Conservation (phyloP, 2,329 filamentous ascomycete genomes). For the Talaromyces piceae region DNA sequence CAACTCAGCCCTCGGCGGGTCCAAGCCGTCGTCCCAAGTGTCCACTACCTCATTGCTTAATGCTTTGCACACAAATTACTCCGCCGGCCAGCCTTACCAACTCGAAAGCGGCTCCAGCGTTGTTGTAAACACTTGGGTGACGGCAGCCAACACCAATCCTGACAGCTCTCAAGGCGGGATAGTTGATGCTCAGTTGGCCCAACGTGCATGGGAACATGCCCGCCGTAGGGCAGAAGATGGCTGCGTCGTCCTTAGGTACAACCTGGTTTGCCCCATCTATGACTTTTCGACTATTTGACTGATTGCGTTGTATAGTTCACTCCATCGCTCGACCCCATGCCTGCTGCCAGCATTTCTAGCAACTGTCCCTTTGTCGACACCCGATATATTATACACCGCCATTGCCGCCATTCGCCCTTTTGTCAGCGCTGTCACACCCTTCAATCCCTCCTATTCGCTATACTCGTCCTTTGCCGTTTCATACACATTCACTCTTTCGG, state of each 20-base stretch:
- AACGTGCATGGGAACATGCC: conserved; percentile 92
- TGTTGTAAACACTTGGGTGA: conserved; percentile 93
- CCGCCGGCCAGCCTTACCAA: conserved; percentile 70
- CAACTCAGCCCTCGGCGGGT: conserved; percentile 44
- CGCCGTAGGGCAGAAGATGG: conserved; percentile 90
- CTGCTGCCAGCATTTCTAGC: conserved; percentile 73
- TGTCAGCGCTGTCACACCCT: conserved; percentile 75
- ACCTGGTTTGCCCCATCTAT: conserved; percentile 8
- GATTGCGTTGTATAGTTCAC: conserved; percentile 51
- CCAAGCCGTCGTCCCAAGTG: conserved; percentile 58
- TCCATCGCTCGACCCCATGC: conserved; percentile 83
- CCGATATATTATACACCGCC: conserved; percentile 66
- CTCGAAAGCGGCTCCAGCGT: conserved; percentile 86
- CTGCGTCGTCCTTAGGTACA: conserved; percentile 80
- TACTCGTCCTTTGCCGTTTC: conserved; percentile 75
- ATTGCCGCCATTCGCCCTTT: conserved; percentile 80
- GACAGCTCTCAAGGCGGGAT: conserved; percentile 67
- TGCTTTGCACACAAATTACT: conserved; percentile 81
- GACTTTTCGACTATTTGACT: not conserved
- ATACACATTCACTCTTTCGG: conserved; percentile 72
- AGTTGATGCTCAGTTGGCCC: conserved; percentile 69
- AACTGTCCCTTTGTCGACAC: conserved; percentile 71
- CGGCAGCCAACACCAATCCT: conserved; percentile 61
- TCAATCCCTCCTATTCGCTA: conserved; percentile 75
- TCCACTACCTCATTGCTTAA: conserved; percentile 92